phyloP scores from a whole-genome alignment of 495 filamentous ascomycete species.

The Penicillium roqueforti region DNA sequence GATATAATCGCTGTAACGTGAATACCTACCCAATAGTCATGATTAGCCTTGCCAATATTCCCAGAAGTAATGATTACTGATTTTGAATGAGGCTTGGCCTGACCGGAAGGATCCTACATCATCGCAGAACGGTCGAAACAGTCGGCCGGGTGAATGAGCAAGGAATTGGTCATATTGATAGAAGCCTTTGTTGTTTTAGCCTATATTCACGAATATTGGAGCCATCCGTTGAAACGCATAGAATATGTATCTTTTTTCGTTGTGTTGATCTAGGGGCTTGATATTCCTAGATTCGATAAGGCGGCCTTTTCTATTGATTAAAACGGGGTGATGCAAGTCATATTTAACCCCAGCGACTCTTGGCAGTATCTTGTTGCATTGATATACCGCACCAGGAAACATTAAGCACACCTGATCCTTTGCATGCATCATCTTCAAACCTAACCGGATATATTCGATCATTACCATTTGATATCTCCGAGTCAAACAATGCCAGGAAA shows the following conservation, averaged over 20 bases:
- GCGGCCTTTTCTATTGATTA: not conserved
- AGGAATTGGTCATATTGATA: not conserved
- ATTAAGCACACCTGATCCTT: conserved; percentile 1
- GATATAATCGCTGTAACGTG: not conserved
- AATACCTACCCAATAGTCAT: not conserved
- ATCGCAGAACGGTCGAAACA: not conserved
- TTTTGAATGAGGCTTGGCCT: not conserved
- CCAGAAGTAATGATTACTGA: not conserved
- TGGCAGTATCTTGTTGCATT: not conserved
- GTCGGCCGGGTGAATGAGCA: not conserved
- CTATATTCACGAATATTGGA: not conserved
- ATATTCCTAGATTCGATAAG: not conserved
- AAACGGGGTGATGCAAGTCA: conserved; percentile 3
- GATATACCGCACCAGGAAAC: not conserved
- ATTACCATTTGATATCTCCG: not conserved
- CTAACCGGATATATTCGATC: not conserved
- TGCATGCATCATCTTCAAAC: conserved; percentile 1
- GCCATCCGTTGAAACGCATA: not conserved
- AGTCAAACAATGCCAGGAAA: not conserved
- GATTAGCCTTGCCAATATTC: not conserved
- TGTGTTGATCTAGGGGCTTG: not conserved
- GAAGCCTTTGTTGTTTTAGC: not conserved
- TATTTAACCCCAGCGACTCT: not conserved
- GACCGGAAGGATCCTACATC: not conserved
- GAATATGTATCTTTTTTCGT: no score